These are phyloP conservation scores for Solanum rostratum DNA, from an alignment of 257 asterid genomes.

Conservation along the genomic window DNA sequence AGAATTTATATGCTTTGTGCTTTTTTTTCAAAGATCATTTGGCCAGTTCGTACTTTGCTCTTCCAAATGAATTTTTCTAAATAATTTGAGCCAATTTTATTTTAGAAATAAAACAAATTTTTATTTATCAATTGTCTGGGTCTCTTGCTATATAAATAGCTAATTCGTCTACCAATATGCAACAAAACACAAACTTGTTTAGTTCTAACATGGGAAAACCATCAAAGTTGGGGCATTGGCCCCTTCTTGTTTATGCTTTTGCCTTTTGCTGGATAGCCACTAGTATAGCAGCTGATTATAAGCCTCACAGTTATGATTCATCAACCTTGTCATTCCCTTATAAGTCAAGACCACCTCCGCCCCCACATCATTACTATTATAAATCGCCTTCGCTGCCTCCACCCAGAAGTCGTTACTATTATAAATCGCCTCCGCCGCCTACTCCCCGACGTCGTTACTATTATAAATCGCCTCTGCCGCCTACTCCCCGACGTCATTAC, in stretches of 20 bases:
- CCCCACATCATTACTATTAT: not conserved
- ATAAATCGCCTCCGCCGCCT: not conserved
- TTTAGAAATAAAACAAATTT: not conserved
- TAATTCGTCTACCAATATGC: not conserved
- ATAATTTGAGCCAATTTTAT: not conserved
- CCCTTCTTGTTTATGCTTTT: not conserved
- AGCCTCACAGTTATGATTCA: not conserved
- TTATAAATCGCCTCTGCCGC: not conserved
- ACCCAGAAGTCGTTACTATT: not conserved
- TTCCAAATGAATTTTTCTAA: not conserved
- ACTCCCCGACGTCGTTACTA: not conserved
- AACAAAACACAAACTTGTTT: not conserved
- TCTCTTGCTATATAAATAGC: not conserved
- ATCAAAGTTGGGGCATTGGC: not conserved
- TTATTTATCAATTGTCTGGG: not conserved
- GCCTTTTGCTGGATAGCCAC: not conserved
- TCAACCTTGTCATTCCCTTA: not conserved
- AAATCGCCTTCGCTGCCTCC: not conserved
- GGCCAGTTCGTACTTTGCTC: not conserved
- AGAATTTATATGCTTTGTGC: not conserved
- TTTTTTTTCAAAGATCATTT: not conserved
- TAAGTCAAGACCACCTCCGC: not conserved
- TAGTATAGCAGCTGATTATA: not conserved
- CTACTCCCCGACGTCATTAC: not conserved
- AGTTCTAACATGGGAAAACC: not conserved